Conservation (phyloP, 2,329 filamentous ascomycete species). For the Volutella citrinella region DNA sequence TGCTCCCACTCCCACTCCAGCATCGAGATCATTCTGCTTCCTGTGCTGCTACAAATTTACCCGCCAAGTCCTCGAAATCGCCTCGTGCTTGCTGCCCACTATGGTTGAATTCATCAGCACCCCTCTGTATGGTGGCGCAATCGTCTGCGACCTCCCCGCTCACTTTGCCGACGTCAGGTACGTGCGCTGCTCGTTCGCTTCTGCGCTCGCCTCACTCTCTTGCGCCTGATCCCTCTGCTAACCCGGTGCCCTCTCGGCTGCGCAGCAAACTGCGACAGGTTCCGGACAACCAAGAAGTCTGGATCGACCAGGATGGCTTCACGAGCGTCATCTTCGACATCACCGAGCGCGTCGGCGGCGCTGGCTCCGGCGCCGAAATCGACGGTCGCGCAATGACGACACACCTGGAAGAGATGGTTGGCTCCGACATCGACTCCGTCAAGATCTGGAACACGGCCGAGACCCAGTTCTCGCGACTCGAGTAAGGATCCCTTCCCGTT, state of each 20-base stretch:
- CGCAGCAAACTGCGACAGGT: constrained; percentile 70
- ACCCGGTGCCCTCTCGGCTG: too few species aligned
- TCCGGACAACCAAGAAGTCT: constrained; percentile 89
- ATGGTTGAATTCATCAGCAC: constrained; percentile 57
- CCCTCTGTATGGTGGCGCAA: constrained; percentile 69
- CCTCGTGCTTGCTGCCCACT: too few species aligned
- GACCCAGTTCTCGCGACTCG: constrained; percentile 55
- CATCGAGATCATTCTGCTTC: too few species aligned
- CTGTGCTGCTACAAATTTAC: too few species aligned
- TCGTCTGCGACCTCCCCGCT: constrained; percentile 64
- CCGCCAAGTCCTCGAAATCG: too few species aligned
- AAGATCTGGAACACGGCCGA: constrained; percentile 65
- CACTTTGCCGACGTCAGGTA: constrained; percentile 73
- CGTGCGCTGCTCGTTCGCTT: constrained; percentile 7
- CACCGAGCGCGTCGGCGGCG: constrained; percentile 69
- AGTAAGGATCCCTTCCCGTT: constrained; percentile 43
- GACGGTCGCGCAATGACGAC: constrained; percentile 69
- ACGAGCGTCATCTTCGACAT: constrained; percentile 90
- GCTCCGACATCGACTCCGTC: constrained; percentile 59
- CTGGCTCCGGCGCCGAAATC: constrained; percentile 53
- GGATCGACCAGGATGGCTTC: constrained; percentile 78
- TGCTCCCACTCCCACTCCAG: too few species aligned
- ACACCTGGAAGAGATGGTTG: constrained; percentile 68
- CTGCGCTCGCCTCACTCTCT: too few species aligned
- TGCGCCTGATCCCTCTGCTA: too few species aligned